A percentile compares a stretch with the other conserved stretches of the same genome.
phyloP scores from a whole-genome alignment of 768 basidiomycete genomes.

The Boletus reticulatus region DNA sequence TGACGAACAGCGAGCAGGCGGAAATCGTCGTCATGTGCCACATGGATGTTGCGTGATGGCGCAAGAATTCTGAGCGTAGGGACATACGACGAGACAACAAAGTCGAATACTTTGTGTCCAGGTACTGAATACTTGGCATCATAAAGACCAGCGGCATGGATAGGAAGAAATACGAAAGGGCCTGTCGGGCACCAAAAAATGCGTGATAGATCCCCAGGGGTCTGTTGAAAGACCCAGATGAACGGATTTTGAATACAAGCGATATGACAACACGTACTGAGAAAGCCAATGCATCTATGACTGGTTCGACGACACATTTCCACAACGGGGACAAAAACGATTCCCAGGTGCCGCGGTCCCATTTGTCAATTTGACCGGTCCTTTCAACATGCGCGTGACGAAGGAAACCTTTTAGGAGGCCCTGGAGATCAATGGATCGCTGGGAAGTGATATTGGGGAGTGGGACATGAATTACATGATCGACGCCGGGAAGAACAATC shows the following conservation, averaged over 20 bases:
- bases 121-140: neutral
- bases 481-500: too few relatives aligned
- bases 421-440: neutral
- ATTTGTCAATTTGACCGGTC: too few relatives aligned
- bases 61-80: conserved; percentile 9
- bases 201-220: neutral
- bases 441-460: neutral
- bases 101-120: neutral
- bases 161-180: neutral
- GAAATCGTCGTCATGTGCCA: neutral
- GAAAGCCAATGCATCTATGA: too few relatives aligned
- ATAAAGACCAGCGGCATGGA: neutral
- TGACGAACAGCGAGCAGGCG: conserved; percentile 1
- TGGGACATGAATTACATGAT: too few relatives aligned
- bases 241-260: too few relatives aligned
- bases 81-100: neutral
- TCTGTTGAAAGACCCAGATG: neutral
- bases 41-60: neutral
- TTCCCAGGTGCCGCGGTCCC: too few relatives aligned
- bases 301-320: too few relatives aligned
- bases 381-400: too few relatives aligned
- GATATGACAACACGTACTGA: neutral
- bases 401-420: too few relatives aligned
- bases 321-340: too few relatives aligned
- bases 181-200: neutral